Evolutionary conservation across 306 rosid species (phyloP).

Genomic region (Cucumis hystrix): DNA sequence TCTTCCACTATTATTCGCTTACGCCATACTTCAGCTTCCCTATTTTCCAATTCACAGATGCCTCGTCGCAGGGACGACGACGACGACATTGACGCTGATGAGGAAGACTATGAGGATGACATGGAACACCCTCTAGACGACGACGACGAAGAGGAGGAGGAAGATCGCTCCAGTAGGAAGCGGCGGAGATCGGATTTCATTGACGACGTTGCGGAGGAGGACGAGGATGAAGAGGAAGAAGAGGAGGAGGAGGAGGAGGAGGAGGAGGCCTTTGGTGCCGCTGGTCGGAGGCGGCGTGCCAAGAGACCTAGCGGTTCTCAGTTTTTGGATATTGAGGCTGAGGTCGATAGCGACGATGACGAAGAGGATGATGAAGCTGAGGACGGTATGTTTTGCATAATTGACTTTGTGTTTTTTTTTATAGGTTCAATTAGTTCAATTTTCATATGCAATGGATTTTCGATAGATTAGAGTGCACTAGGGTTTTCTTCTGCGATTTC

Average conservation of each 20-base stretch:
- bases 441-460: neutral
- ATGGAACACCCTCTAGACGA: conserved; percentile 31
- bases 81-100: conserved; percentile 57
- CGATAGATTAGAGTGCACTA: neutral
- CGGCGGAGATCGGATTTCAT: conserved; percentile 11
- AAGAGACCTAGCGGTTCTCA: conserved; percentile 39
- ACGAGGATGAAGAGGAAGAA: conserved; percentile 45
- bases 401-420: neutral
- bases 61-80: conserved; percentile 40
- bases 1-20: neutral
- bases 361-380: conserved; percentile 93
- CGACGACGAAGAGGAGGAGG: conserved; percentile 43
- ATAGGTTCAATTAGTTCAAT: neutral
- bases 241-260: conserved; percentile 68
- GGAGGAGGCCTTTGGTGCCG: conserved; percentile 29
- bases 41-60: conserved; percentile 14
- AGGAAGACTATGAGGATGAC: conserved; percentile 42
- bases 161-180: conserved; percentile 32
- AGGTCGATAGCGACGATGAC: conserved; percentile 69
- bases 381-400: conserved; percentile 40
- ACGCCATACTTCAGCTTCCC: neutral
- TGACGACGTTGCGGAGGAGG: conserved; percentile 17
- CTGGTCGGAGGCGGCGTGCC: conserved; percentile 20
- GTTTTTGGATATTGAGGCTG: conserved; percentile 63
- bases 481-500: neutral